These are phyloP conservation scores for Saccharomycopsis fermentans DNA, from an alignment of 805 yeast species.

Conservation along the genomic window DNA sequence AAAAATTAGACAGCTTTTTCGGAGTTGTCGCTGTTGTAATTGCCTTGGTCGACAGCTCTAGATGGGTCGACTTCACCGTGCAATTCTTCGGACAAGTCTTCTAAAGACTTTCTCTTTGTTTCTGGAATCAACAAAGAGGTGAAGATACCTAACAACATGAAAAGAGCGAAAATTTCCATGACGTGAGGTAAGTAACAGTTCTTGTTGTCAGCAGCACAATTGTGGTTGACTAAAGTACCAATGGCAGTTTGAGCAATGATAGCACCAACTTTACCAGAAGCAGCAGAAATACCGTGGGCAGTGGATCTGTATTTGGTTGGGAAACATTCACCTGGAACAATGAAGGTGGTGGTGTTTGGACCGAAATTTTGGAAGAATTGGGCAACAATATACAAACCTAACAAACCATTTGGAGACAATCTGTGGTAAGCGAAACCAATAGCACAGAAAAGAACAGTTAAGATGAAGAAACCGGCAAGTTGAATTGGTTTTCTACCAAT, in stretches of 20 bases:
- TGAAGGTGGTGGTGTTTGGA: slow-evolving; percentile 86
- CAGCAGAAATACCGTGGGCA: slow-evolving; percentile 93
- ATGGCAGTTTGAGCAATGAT: slow-evolving; percentile 81
- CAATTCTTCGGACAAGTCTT: slow-evolving; percentile 67
- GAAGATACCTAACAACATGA: slow-evolving; percentile 74
- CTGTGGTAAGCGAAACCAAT: slow-evolving; percentile 81
- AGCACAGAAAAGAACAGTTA: slow-evolving; percentile 64
- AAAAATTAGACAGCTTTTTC: slow-evolving; percentile 16
- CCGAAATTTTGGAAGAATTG: slow-evolving; percentile 91
- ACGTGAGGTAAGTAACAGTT: slow-evolving; percentile 86
- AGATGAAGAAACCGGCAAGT: slow-evolving; percentile 59
- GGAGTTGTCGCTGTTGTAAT: slow-evolving; percentile 17
- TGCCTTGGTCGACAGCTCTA: not conserved
- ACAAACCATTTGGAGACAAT: slow-evolving; percentile 51
- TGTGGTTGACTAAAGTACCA: slow-evolving; percentile 75
- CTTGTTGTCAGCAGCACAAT: slow-evolving; percentile 49
- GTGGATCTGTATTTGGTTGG: slow-evolving; percentile 95
- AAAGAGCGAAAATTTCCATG: slow-evolving; percentile 86
- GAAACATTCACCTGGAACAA: slow-evolving; percentile 84
- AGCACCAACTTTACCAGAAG: slow-evolving; percentile 86
- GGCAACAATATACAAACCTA: slow-evolving; percentile 67
- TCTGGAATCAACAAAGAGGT: slow-evolving; percentile 69
- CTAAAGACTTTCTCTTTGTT: slow-evolving; percentile 85
- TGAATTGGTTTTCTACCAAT: slow-evolving; percentile 84
- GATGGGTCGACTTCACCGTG: slow-evolving; percentile 62